A percentile compares a stretch with the other conserved stretches of the same genome.
phyloP scores from a whole-genome alignment of 2,329 filamentous ascomycete genomes.

The Cladosporium sp. region DNA sequence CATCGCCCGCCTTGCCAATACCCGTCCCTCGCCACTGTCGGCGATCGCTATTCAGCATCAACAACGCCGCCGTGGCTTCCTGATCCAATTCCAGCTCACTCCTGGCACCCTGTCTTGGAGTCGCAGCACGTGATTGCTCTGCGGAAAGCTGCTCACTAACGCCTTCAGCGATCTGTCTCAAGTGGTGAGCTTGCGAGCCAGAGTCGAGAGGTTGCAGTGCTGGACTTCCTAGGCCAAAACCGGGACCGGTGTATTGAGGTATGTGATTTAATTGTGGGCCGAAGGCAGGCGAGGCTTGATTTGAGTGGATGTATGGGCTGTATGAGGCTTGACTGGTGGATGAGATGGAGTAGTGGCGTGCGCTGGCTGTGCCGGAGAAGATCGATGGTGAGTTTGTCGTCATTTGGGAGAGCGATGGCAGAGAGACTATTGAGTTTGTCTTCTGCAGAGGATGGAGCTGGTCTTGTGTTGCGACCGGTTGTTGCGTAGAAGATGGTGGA shows the following conservation, averaged over 20 bases:
- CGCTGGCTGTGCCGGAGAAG: constrained; percentile 20
- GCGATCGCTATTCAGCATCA: constrained; percentile 83
- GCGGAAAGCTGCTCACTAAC: constrained; percentile 19
- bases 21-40: constrained; percentile 40
- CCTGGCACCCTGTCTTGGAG: constrained; percentile 14
- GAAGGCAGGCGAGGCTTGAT: constrained; percentile 56
- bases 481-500: not conserved
- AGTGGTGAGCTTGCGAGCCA: constrained; percentile 12
- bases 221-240: constrained; percentile 34
- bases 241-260: constrained; percentile 16
- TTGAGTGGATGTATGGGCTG: constrained; percentile 38
- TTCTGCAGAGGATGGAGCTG: constrained; percentile 17
- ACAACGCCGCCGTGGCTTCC: constrained; percentile 76
- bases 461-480: constrained; percentile 30
- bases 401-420: constrained; percentile 36
- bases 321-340: constrained; percentile 33
- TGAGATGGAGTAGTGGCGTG: constrained; percentile 35
- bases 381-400: constrained; percentile 35
- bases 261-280: constrained; percentile 41
- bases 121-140: constrained; percentile 20
- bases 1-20: constrained; percentile 11
- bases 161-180: constrained; percentile 27
- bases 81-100: constrained; percentile 47
- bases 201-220: constrained; percentile 54
- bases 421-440: constrained; percentile 28